Percentiles rank a stretch among this genome's conserved stretches.
These are phyloP conservation scores for Forsythia suspensa DNA, from an alignment of 257 asterid species.

Conservation along the genomic window DNA sequence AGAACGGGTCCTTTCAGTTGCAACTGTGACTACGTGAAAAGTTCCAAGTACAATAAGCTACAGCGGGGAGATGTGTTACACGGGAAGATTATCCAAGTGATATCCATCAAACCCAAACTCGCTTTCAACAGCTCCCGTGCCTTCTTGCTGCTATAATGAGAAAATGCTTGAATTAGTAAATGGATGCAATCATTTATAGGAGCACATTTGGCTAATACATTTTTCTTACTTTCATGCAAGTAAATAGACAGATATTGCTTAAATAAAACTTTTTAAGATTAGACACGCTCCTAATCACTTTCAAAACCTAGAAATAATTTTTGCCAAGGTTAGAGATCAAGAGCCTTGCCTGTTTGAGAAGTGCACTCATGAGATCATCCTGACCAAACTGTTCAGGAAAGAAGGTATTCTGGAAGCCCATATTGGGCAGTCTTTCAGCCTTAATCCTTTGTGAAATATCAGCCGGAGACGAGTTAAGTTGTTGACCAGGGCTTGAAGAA, in stretches of 20 bases:
- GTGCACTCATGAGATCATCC: conserved; percentile 75
- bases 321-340: not conserved
- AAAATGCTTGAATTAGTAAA: not conserved
- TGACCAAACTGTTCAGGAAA: conserved; percentile 55
- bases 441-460: conserved; percentile 45
- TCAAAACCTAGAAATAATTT: not conserved
- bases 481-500: conserved; percentile 33
- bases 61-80: conserved; percentile 25
- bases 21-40: conserved; percentile 38
- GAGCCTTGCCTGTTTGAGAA: conserved; percentile 67
- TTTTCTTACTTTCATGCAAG: too few relatives aligned
- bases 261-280: not conserved
- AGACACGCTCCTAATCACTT: not conserved
- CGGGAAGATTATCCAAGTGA: conserved; percentile 69
- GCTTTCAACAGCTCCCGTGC: conserved; percentile 51
- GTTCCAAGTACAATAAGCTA: conserved; percentile 26
- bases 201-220: too few relatives aligned
- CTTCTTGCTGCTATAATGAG: conserved; percentile 51
- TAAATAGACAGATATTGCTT: too few relatives aligned
- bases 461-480: conserved; percentile 27
- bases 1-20: conserved; percentile 7
- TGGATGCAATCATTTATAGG: too few relatives aligned
- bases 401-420: conserved; percentile 45
- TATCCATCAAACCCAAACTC: conserved; percentile 72
- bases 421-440: conserved; percentile 47